These are phyloP conservation scores for Spathaspora sp. DNA, from an alignment of 1,139 yeast genomes.

Conservation along the genomic window DNA sequence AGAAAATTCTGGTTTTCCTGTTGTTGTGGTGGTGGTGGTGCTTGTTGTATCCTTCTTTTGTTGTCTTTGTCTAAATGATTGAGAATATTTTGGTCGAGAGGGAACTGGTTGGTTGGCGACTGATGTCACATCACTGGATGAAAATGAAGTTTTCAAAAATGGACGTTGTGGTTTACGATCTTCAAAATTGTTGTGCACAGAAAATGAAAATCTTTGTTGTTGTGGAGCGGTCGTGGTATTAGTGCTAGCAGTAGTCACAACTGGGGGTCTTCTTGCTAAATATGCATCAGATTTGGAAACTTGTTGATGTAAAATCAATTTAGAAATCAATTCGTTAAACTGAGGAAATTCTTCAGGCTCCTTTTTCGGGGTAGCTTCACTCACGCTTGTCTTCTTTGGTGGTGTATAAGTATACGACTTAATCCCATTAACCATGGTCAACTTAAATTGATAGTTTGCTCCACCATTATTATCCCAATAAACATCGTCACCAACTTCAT, in stretches of 20 bases:
- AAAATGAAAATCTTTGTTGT: constrained; percentile 8
- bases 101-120: not conserved
- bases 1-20: constrained; percentile 10
- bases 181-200: constrained; percentile 11
- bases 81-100: constrained; percentile 12
- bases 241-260: not conserved
- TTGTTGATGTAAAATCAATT: constrained; percentile 13
- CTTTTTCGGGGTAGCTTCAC: not conserved
- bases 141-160: constrained; percentile 24
- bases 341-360: constrained; percentile 16
- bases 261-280: constrained; percentile 2
- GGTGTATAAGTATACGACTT: constrained; percentile 14
- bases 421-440: constrained; percentile 17
- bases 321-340: constrained; percentile 24
- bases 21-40: not conserved
- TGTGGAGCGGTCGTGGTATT: not conserved
- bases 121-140: constrained; percentile 22
- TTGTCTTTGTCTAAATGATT: constrained; percentile 10
- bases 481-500: constrained; percentile 20
- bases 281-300: constrained; percentile 1
- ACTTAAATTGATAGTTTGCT: constrained; percentile 28
- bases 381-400: constrained; percentile 1
- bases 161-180: constrained; percentile 18
- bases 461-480: constrained; percentile 39
- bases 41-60: constrained; percentile 5